A percentile compares a stretch with the other conserved stretches of the same genome.
phyloP scores from a whole-genome alignment of 768 basidiomycete species.

The Clitopilus hobsonii region DNA sequence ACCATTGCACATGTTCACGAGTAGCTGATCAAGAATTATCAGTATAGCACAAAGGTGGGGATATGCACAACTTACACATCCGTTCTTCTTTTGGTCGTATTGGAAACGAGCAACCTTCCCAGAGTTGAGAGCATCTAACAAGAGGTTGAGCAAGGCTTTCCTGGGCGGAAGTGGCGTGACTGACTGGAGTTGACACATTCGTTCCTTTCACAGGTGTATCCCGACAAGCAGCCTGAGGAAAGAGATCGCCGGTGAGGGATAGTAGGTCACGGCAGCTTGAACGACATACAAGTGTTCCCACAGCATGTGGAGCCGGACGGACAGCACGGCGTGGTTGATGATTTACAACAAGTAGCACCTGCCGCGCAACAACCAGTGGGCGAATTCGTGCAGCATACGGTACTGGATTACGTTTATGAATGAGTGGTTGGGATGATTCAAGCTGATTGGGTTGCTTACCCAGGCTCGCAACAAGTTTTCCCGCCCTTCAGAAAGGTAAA shows the following conservation, averaged over 20 bases:
- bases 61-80: background rate
- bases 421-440: too few species aligned
- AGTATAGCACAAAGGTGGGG: background rate
- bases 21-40: background rate
- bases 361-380: background rate
- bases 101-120: conserved; percentile 4
- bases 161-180: background rate
- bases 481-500: background rate
- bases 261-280: background rate
- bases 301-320: background rate
- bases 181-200: conserved; percentile 4
- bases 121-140: background rate
- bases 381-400: background rate
- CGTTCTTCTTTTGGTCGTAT: conserved; percentile 2
- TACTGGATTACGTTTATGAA: too few species aligned
- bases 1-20: conserved; percentile 5
- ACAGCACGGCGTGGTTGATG: background rate
- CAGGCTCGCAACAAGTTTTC: background rate
- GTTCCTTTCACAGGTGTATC: conserved; percentile 3
- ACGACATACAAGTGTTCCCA: background rate
- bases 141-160: background rate
- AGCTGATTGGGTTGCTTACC: background rate
- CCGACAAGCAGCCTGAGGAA: conserved; percentile 1
- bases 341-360: background rate
- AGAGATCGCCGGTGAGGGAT: background rate